Conservation (phyloP, 1,284 basidiomycete species). For the Ustilago cynodontis region DNA sequence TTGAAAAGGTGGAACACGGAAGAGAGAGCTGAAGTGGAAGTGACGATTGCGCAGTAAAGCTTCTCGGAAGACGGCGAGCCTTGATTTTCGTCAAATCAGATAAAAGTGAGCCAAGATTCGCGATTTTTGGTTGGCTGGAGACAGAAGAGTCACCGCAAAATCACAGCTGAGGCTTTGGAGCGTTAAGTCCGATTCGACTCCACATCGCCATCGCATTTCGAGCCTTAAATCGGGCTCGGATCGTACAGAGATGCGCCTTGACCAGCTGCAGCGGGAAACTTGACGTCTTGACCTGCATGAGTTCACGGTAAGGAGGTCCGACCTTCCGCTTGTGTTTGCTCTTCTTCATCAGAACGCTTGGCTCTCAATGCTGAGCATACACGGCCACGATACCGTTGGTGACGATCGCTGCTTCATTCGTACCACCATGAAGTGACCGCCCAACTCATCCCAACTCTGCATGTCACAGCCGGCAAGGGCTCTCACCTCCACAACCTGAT, state of each 20-base stretch:
- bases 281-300: not conserved
- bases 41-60: not conserved
- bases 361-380: not conserved
- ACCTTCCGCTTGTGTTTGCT: not conserved
- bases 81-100: constrained; percentile 19
- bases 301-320: not conserved
- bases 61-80: constrained; percentile 1
- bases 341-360: not conserved
- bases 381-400: not conserved
- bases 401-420: not conserved
- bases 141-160: not conserved
- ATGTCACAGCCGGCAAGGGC: not conserved
- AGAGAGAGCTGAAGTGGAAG: too few relatives aligned
- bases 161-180: not conserved
- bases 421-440: constrained; percentile 4
- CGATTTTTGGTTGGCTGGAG: constrained; percentile 9
- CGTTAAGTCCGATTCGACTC: constrained; percentile 10
- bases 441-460: not conserved
- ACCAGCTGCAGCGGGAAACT: not conserved
- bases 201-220: not conserved
- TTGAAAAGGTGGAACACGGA: not conserved
- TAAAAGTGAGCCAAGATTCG: constrained; percentile 14
- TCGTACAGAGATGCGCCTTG: not conserved
- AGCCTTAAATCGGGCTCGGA: not conserved
- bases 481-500: not conserved